Base-by-base conservation (phyloP, 108 stramenopile genomes). In the Cylindrotheca closterium region DNA sequence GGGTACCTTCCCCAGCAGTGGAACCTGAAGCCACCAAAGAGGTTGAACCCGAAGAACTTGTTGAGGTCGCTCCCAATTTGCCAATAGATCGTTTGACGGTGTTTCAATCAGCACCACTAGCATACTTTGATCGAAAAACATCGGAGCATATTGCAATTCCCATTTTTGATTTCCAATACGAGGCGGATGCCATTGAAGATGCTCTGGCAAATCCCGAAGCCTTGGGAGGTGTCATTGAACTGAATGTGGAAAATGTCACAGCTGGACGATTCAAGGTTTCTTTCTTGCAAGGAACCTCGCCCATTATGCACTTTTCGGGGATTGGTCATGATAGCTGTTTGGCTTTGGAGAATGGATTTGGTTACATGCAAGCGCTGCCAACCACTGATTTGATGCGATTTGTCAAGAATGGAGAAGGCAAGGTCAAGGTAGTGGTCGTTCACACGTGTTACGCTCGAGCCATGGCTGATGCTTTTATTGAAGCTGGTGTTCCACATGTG, bases 401-500 rank as follows among this genome's bases (percentile, higher is more conserved):
- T 10, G 46, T 77, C 23, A 42, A 17, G 8, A 24, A 25, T 23
- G 56, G 58, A 30, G 37, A 47, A 37, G 57, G 59, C 25, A 47
- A 34, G 51, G 42, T 86, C 19, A 30, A 92, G 62, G 71, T 94
- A 24, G 90, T 88, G 22, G 85, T 94, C 27, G 85, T 95, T 21
- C 84, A 85, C 15, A 81, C 93, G 2, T 89, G 89, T 45, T 78
- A 91, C 58, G 78, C 80, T 7, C 55, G 65, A 46, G 7, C 32
- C 4, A 80, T 68, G 46, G 93, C 87, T 1, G 55, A 76, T 30
- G 83, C 88, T 2, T 92, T 95, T 58, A 58, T 90, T 22, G 74
- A 71, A 2, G 93, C 93, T 18, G 91, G 91, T 4, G 82, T 92
- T 47, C 81, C 77, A 21, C 93, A 95, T 73, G 93, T 95, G 17